Evolutionary conservation across 306 rosid genomes (phyloP), one percentile per base, ranked within the genome.

Genomic region (Cucurbita argyrosperma): DNA sequence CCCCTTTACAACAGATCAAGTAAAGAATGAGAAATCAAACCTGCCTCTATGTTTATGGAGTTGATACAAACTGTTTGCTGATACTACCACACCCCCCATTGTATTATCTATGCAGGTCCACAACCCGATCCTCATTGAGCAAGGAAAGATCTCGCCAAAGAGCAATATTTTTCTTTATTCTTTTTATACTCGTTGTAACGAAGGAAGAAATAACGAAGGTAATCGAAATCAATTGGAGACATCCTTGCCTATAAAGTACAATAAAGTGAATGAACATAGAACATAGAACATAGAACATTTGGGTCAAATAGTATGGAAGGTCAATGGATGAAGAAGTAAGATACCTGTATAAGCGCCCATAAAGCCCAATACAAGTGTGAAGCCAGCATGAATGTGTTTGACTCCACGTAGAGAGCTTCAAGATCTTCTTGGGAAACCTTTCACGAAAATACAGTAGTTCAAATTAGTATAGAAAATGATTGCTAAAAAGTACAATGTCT

Each of bases 301-400:
- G 38, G 18, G 18, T 45, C 39, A 46, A 42, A 47, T 47, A 47
- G 12, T 47, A 47, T 47, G 16, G 16, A 47, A 47, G 52, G 52
- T 3, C 15, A 47, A 5, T 47, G 5, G 52, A 47, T 10, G 52
- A 11, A 78, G 52, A 11, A 78, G 85, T 57, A n/a, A 52, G 51
- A 43, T 82, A 95, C 99, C 99, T 95, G 99, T 74, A 95, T 89
- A 59, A 89, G n/a, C 54, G 85, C 99, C 99, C 99, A 94, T 78
- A 94, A 80, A 56, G 96, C 95, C 99, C 99, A 95, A 79, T 77
- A 81, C 79, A 95, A 37, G 87, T 95, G 96, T 0, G 99, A 67
- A 26, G 92, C 96, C 76, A 91, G 70, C 78, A 80, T 78, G 77
- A 79, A 95, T 38, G 88, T 81, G 80, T 91, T 95, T 70, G 91